A percentile compares a stretch with the other conserved stretches of the same genome.
Conservation (phyloP, 352 stramenopile genomes). For the Phytophthora vignae region DNA sequence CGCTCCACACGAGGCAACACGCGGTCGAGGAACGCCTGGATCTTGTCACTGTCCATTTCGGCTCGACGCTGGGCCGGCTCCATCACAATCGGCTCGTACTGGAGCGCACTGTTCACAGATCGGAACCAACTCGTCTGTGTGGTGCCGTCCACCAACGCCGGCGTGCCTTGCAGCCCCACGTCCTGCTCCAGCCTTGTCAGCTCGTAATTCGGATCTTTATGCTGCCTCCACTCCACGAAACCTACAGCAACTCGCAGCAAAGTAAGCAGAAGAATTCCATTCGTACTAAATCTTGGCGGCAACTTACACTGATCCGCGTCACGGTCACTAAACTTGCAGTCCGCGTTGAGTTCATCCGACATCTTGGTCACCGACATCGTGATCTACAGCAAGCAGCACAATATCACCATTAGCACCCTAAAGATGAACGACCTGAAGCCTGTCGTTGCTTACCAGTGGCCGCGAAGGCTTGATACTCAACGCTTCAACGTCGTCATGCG, state of each 20-base stretch:
- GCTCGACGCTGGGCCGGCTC: constrained; percentile 36
- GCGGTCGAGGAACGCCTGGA: constrained; percentile 72
- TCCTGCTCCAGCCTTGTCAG: constrained; percentile 81
- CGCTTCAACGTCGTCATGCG: constrained; percentile 69
- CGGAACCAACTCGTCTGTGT: constrained; percentile 89
- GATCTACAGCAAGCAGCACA: constrained; percentile 46
- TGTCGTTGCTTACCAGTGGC: constrained; percentile 41
- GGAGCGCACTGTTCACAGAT: constrained; percentile 81
- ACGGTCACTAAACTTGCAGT: constrained; percentile 88
- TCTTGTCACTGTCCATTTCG: constrained; percentile 75
- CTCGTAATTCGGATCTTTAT: constrained; percentile 88
- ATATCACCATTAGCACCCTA: constrained; percentile 1
- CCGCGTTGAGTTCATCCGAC: constrained; percentile 82
- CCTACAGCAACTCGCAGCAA: constrained; percentile 32
- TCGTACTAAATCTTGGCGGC: neutral
- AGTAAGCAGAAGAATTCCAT: neutral
- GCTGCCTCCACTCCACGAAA: constrained; percentile 88
- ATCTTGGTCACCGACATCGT: constrained; percentile 83
- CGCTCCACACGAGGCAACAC: constrained; percentile 78
- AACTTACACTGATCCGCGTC: constrained; percentile 77
- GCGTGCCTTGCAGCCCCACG: constrained; percentile 77
- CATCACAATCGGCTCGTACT: constrained; percentile 83
- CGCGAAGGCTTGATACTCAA: constrained; percentile 60
- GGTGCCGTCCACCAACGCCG: constrained; percentile 66
- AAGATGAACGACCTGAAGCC: neutral